Conservation (phyloP, 352 stramenopile genomes). For the Globisporangium middletonii region DNA sequence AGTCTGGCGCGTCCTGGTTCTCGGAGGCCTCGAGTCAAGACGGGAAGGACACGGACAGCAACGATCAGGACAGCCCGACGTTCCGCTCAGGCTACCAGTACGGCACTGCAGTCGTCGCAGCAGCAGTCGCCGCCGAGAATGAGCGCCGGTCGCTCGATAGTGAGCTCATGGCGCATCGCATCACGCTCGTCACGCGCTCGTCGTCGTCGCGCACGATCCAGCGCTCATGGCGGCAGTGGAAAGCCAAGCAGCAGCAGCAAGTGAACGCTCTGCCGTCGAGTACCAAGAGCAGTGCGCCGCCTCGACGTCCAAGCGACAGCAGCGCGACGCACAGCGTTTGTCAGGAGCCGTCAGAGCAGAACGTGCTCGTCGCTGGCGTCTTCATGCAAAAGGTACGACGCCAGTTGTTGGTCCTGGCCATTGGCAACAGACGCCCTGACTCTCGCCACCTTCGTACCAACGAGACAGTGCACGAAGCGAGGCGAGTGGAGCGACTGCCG, state of each 20-base stretch:
- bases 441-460: neutral
- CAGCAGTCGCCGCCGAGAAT: neutral
- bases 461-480: slow-evolving; percentile 4
- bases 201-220: slow-evolving; percentile 12
- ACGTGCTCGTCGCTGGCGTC: slow-evolving; percentile 1
- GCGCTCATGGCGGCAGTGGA: slow-evolving; percentile 15
- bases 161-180: neutral
- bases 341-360: neutral
- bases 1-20: slow-evolving; percentile 15
- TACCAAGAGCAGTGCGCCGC: neutral
- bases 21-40: slow-evolving; percentile 18
- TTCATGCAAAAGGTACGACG: slow-evolving; percentile 10
- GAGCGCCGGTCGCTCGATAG: neutral
- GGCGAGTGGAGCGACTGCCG: slow-evolving; percentile 6
- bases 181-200: neutral
- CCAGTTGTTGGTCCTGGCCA: neutral
- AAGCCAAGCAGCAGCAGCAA: neutral
- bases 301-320: neutral
- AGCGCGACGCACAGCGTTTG: neutral
- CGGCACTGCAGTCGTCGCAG: neutral
- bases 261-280: neutral
- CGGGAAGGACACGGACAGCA: slow-evolving; percentile 9
- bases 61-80: slow-evolving; percentile 7
- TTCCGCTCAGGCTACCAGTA: neutral
- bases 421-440: too few species aligned